Conservation (phyloP, 2,329 filamentous ascomycete species). For the Lecanicillium sp. region DNA sequence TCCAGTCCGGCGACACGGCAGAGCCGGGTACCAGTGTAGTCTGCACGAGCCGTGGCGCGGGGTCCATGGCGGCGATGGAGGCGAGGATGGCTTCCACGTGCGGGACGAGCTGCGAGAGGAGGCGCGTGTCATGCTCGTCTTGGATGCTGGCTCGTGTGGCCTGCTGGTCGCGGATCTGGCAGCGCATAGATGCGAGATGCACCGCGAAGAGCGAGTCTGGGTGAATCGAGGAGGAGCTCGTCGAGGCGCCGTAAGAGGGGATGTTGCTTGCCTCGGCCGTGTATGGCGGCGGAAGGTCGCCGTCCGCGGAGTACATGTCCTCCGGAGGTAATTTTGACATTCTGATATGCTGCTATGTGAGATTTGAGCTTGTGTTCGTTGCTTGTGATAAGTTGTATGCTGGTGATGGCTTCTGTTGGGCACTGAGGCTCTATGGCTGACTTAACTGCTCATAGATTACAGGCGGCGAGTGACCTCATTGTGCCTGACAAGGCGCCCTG, state of each 20-base stretch:
- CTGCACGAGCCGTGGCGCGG: constrained; percentile 24
- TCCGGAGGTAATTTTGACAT: constrained; percentile 1
- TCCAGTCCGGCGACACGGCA: constrained; percentile 26
- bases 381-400: not conserved
- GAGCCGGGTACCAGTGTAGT: constrained; percentile 33
- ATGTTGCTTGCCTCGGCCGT: not conserved
- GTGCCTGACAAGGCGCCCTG: not conserved
- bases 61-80: constrained; percentile 23
- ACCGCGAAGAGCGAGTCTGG: constrained; percentile 18
- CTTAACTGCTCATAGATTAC: too few relatives aligned
- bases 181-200: constrained; percentile 27
- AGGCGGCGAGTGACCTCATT: not conserved
- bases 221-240: not conserved
- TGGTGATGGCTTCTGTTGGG: not conserved
- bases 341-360: not conserved
- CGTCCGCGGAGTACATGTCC: not conserved
- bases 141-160: constrained; percentile 22
- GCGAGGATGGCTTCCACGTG: constrained; percentile 32
- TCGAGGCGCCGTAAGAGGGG: not conserved
- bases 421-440: not conserved
- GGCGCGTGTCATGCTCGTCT: constrained; percentile 25
- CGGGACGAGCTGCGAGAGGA: constrained; percentile 30
- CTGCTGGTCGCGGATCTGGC: constrained; percentile 26
- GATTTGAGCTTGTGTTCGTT: not conserved
- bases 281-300: constrained; percentile 8